These are phyloP conservation scores for Monosporascus sp. DNA, from an alignment of 2,329 filamentous ascomycete species.

Conservation along the genomic window DNA sequence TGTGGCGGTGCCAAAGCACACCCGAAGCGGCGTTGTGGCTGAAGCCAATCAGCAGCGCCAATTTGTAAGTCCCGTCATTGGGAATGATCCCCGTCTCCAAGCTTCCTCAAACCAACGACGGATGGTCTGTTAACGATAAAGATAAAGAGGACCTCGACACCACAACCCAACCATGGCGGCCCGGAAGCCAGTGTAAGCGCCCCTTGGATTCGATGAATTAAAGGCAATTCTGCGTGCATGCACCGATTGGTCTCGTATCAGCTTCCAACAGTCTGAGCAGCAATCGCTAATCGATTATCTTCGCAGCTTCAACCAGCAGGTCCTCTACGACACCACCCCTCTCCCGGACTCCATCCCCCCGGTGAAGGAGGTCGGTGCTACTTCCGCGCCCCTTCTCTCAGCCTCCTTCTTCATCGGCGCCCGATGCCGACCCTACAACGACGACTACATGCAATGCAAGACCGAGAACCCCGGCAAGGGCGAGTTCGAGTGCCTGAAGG, in stretches of 20 bases:
- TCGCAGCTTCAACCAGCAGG: conserved; percentile 83
- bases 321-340: conserved; percentile 92
- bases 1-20: too few relatives aligned
- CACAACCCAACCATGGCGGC: conserved; percentile 49
- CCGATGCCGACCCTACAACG: conserved; percentile 90
- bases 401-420: conserved; percentile 97
- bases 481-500: conserved; percentile 92
- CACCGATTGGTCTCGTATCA: background rate
- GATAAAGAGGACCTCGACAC: conserved; percentile 10
- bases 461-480: conserved; percentile 83
- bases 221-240: conserved; percentile 14
- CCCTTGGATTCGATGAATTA: background rate
- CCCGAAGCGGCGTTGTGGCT: conserved; percentile 13
- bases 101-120: conserved; percentile 15
- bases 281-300: conserved; percentile 18
- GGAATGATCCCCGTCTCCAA: conserved; percentile 20
- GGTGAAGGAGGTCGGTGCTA: conserved; percentile 89
- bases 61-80: conserved; percentile 24
- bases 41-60: conserved; percentile 27
- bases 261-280: background rate
- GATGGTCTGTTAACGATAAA: conserved; percentile 2
- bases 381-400: conserved; percentile 84
- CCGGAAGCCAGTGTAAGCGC: conserved; percentile 53
- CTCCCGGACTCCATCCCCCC: conserved; percentile 87
- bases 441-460: conserved; percentile 99